Evolutionary conservation across 345 rosid genomes (phyloP).

Genomic region (Murraya paniculata): DNA sequence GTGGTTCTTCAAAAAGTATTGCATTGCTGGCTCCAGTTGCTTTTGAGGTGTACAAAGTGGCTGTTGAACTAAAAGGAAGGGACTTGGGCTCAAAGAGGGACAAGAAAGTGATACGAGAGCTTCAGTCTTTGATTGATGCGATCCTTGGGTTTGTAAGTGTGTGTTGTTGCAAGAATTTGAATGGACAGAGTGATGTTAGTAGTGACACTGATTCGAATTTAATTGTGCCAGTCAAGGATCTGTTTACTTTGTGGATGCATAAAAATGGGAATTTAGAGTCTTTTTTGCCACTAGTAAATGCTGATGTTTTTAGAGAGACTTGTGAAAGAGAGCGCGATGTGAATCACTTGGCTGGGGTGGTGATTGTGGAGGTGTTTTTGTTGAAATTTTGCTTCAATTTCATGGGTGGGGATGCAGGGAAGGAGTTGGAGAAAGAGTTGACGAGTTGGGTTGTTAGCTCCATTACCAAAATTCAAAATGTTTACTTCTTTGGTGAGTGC

Average conservation of each 20-base stretch:
- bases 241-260: conserved; percentile 43
- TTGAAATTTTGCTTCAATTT: conserved; percentile 49
- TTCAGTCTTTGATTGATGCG: conserved; percentile 37
- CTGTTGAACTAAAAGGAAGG: conserved; percentile 25
- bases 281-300: conserved; percentile 40
- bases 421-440: conserved; percentile 41
- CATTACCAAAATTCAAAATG: conserved; percentile 39
- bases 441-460: conserved; percentile 47
- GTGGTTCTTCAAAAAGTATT: conserved; percentile 35
- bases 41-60: conserved; percentile 30
- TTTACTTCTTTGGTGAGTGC: conserved; percentile 51
- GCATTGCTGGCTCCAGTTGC: conserved; percentile 55
- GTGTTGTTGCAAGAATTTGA: conserved; percentile 30
- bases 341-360: conserved; percentile 46
- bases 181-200: conserved; percentile 15
- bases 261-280: conserved; percentile 22
- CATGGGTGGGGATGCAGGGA: conserved; percentile 14
- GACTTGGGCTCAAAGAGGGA: conserved; percentile 32
- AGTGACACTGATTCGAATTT: conserved; percentile 13
- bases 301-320: conserved; percentile 26
- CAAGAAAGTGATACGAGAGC: conserved; percentile 33
- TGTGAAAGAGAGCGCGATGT: conserved; percentile 30
- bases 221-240: conserved; percentile 27
- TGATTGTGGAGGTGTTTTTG: conserved; percentile 44
- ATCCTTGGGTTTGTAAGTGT: conserved; percentile 42